Evolutionary conservation across 1,284 basidiomycete genomes (phyloP), one percentile per base, ranked within the genome.

Genomic region (Trichosporon ovoides): DNA sequence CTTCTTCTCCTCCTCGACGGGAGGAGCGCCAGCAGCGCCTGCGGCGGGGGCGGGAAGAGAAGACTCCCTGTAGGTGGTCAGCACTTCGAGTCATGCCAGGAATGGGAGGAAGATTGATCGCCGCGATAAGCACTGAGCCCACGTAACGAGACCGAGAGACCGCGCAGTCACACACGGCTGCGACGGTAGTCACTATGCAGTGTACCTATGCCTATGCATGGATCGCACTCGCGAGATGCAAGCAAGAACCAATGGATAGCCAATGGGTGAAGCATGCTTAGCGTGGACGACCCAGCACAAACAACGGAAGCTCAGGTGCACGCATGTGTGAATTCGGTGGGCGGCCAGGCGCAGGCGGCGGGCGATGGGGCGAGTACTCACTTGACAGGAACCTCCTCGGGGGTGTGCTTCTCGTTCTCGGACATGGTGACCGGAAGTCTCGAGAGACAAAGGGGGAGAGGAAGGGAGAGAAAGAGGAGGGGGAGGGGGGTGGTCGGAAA

Each of bases 1-100:
- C 78, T 80, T 87, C 63, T 64, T 81, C 86, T 86, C 79, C 80
- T 65, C 66, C 31, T 61, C 66, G 34, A 65, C 61, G 53, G 53
- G 40, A 19, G 58, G 37, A 22, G 36, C 38, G 37, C 34, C 53
- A 22, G 53, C 53, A n/a, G 54, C 55, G 35, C 38, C 20, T n/a
- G 52, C 24, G 35, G 57, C 51, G 37, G 55, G 60, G 55, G 62
- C 65, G 28, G 65, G 64, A 58, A 68, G 60, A 24, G 68, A 67
- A 53, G 71, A 67, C 58, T 72, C 69, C 68, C 70, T 72, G 58
- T 20, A n/a, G 36, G 18, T 33, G 13, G 58, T 59, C 35, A 58
- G 56, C 52, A 43, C 10, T 12, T 22, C 24, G 22, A 24, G 22
- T 18, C 31, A 18, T 13, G 24, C 24, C 7, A 16, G 38, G 16